These are phyloP conservation scores for Phascolomyces articulosus DNA, from an alignment of 371 early-diverging fungal genomes.

Conservation along the genomic window DNA sequence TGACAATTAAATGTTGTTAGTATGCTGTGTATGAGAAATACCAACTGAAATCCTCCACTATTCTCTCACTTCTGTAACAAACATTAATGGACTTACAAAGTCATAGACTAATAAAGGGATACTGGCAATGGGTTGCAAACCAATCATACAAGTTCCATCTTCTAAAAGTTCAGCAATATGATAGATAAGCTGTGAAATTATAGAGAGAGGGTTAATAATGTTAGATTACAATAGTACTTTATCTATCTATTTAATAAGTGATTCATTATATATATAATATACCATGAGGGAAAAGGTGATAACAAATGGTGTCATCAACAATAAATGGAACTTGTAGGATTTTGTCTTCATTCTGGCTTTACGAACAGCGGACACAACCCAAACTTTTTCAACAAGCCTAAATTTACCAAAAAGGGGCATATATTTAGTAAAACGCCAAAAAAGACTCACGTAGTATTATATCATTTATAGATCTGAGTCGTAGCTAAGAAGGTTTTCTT, in stretches of 20 bases:
- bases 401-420: too few species aligned
- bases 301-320: conserved; percentile 42
- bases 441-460: too few species aligned
- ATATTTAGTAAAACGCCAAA: too few species aligned
- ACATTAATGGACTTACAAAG: conserved; percentile 36
- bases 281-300: conserved; percentile 52
- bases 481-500: background rate
- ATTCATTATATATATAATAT: too few species aligned
- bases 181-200: conserved; percentile 36
- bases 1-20: background rate
- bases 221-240: background rate
- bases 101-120: conserved; percentile 51
- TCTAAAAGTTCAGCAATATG: conserved; percentile 41
- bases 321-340: conserved; percentile 44
- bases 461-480: too few species aligned
- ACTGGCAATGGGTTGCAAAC: conserved; percentile 48
- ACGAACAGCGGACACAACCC: conserved; percentile 40
- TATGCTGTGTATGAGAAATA: too few species aligned
- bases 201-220: conserved; percentile 11
- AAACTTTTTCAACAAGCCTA: conserved; percentile 37
- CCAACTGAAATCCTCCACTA: too few species aligned
- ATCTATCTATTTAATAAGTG: background rate
- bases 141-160: conserved; percentile 47
- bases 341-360: conserved; percentile 33
- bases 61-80: too few species aligned